Base-by-base conservation (phyloP, 257 asterid species). In the Thymus quinquecostatus region DNA sequence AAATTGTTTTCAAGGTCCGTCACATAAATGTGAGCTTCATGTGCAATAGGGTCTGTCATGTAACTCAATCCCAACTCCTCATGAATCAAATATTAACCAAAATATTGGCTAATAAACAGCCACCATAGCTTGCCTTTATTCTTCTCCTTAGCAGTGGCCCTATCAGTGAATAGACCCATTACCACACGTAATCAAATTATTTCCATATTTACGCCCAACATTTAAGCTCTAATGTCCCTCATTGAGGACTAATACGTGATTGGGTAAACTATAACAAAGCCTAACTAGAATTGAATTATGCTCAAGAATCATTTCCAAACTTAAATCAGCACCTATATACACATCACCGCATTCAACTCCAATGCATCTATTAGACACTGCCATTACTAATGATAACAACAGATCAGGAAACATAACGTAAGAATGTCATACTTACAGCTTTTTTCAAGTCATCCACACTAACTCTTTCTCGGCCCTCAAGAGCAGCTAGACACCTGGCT, bases 401-500 rank as follows among this genome's bases (percentile, higher is more conserved):
- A 75, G 32, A 59, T 44, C 66, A 76, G 6, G 66, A 71, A 33
- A 48, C 53, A 27, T 64, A 63, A 58, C 30, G 68, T 36, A 64
- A 56, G 67, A 66, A 47, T 60, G 50, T 51, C 69, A 64, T 62
- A 82, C 99, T 85, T 89, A 94, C 99, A 79, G 99, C 91, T 87
- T 95, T 94, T 85, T 95, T 91, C 78, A 95, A 91, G 87, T 95
- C 99, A 81, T 95, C 99, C 77, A 88, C 96, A 59, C 60, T 70
- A 57, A 89, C 98, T 80, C 80, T 95, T 1, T 95, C 99, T 75
- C 97, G 97, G 47, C 98, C 97, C 75, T 95, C 99, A 32, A 95
- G 75, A 47, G 99, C 97, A 82, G 99, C 96, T 81, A 95, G 89
- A 87, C 96, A 89, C 82, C 56, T 86, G 64, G 99, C 98, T 69